Conservation (phyloP, 139 green algal genomes). For the Pleodorina starrii region DNA sequence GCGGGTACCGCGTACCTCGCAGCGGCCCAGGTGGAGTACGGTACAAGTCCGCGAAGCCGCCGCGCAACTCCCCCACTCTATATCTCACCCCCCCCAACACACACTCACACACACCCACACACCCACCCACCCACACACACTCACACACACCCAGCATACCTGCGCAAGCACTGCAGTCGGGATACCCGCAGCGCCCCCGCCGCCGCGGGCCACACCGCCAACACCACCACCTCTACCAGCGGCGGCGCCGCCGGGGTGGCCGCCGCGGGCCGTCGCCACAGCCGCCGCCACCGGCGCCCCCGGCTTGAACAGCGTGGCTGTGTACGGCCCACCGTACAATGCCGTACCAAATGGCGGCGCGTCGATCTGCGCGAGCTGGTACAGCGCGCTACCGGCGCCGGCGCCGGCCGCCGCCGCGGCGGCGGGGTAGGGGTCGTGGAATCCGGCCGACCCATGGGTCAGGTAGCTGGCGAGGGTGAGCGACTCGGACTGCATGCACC, state of each 20-base stretch:
- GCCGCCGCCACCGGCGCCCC: neutral
- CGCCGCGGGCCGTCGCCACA: neutral
- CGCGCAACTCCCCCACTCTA: too few species aligned
- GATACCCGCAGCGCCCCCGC: neutral
- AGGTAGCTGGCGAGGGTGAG: conserved; percentile 14
- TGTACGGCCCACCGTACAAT: conserved; percentile 7
- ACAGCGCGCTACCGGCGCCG: neutral
- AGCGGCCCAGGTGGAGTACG: too few species aligned
- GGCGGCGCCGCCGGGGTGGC: neutral
- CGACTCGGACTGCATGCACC: conserved; percentile 51
- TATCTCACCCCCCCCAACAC: too few species aligned
- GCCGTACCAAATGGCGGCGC: neutral
- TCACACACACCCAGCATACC: neutral
- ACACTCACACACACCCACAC: too few species aligned
- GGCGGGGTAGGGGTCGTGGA: neutral
- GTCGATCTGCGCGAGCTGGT: neutral
- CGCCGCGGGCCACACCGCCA: neutral
- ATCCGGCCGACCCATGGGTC: neutral
- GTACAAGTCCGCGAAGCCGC: too few species aligned
- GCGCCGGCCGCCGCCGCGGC: neutral
- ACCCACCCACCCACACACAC: too few species aligned
- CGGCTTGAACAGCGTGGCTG: neutral
- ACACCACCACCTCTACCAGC: neutral
- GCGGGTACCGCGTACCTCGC: too few species aligned
- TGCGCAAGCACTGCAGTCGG: neutral